Evolutionary conservation across 208 protist genomes (phyloP).

Genomic region (Blastocrithidia nonstop): DNA sequence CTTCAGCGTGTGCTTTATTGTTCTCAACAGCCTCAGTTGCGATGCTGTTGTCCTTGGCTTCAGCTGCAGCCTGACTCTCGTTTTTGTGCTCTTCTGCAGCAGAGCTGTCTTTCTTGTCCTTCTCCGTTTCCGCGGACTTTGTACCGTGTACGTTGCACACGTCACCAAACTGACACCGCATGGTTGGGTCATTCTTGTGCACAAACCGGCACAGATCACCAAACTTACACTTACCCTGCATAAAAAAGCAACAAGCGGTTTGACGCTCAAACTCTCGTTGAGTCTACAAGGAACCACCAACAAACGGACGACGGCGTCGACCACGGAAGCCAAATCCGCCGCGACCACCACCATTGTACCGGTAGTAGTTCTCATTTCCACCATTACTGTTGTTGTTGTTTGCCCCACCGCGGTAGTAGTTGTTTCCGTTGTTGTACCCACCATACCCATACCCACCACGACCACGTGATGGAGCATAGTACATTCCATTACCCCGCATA

Average conservation of each 20-base stretch:
- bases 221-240: constrained; percentile 71
- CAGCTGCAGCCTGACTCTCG: no score
- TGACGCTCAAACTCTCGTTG: constrained; percentile 57
- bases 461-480: constrained; percentile 10
- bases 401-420: constrained; percentile 6
- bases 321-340: constrained; percentile 20
- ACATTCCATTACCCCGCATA: constrained; percentile 4
- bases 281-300: constrained; percentile 64
- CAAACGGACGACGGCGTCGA: constrained; percentile 53
- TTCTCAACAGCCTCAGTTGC: no score
- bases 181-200: constrained; percentile 38
- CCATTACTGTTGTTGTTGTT: constrained; percentile 10
- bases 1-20: no score
- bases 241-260: constrained; percentile 70
- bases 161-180: constrained; percentile 51
- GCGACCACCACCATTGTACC: constrained; percentile 27
- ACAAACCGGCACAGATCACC: constrained; percentile 61
- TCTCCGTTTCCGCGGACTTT: not conserved
- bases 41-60: no score
- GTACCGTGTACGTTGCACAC: constrained; percentile 39
- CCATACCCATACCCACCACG: constrained; percentile 10
- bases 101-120: not conserved
- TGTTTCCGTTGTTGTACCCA: not conserved
- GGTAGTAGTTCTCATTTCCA: constrained; percentile 7
- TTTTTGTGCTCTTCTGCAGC: no score